A percentile compares a stretch with the other conserved stretches of the same genome.
Evolutionary conservation across 768 basidiomycete species (phyloP).

Genomic region (Auricularia sp.): DNA sequence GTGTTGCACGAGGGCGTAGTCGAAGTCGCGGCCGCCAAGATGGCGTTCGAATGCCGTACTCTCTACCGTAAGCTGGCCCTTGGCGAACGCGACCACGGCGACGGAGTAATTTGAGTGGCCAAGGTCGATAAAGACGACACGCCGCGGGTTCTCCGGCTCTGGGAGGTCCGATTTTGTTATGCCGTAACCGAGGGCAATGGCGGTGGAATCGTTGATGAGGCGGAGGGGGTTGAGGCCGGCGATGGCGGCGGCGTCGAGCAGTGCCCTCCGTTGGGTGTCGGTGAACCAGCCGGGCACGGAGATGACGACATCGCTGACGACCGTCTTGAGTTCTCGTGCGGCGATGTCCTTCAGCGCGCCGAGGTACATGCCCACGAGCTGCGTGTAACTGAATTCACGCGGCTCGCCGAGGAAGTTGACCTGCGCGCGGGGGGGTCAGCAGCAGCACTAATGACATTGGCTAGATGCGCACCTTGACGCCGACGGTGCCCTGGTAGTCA

Average conservation of each 20-base stretch:
- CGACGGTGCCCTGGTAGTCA: conserved; percentile 75
- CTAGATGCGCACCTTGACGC: conserved; percentile 58
- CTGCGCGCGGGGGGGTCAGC: conserved; percentile 29
- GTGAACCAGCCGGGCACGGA: conserved; percentile 96
- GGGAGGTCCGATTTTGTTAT: conserved; percentile 98
- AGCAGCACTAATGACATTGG: neutral
- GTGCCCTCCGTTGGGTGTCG: conserved; percentile 81
- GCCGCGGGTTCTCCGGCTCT: conserved; percentile 61
- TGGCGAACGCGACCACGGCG: conserved; percentile 84
- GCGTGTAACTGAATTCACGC: conserved; percentile 72
- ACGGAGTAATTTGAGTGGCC: conserved; percentile 89
- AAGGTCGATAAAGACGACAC: conserved; percentile 91
- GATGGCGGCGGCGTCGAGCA: conserved; percentile 83
- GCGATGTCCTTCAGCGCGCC: conserved; percentile 86
- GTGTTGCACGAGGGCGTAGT: conserved; percentile 79
- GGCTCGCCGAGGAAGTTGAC: conserved; percentile 83
- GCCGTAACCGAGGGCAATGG: conserved; percentile 92
- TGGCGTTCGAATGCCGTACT: conserved; percentile 84
- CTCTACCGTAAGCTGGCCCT: conserved; percentile 84
- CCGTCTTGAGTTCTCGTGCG: conserved; percentile 70
- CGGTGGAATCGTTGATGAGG: conserved; percentile 95
- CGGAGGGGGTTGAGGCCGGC: conserved; percentile 86
- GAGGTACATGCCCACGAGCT: conserved; percentile 85
- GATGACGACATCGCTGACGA: conserved; percentile 87
- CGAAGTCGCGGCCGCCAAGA: conserved; percentile 93